These are phyloP conservation scores for Poterioochromonas sp. DNA, from an alignment of 352 stramenopile genomes.

Conservation along the genomic window DNA sequence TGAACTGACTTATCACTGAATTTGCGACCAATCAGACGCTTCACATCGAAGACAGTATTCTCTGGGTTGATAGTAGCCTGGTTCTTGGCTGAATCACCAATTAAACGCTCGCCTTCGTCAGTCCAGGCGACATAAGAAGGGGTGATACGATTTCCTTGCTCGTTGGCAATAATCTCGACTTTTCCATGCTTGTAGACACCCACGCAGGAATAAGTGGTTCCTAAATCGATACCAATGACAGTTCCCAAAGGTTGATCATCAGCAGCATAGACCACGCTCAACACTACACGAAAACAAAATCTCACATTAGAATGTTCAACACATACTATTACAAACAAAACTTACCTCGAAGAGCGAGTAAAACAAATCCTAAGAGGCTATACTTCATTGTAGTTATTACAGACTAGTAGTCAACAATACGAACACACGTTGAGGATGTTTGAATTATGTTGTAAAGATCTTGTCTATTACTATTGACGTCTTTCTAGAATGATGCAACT, in stretches of 20 bases:
- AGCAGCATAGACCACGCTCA: neutral
- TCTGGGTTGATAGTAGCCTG: constrained; percentile 96
- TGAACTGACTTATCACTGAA: constrained; percentile 95
- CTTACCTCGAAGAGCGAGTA: too few relatives aligned
- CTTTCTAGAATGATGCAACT: too few relatives aligned
- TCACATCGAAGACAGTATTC: constrained; percentile 99
- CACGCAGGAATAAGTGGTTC: constrained; percentile 60
- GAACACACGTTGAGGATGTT: too few relatives aligned
- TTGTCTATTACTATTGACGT: too few relatives aligned
- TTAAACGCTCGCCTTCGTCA: constrained; percentile 86
- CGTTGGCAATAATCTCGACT: constrained; percentile 92
- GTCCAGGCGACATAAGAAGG: constrained; percentile 95
- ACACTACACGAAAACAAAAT: neutral
- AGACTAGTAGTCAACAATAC: too few relatives aligned
- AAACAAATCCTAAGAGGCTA: too few relatives aligned
- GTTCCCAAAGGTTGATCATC: constrained; percentile 42
- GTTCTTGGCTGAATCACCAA: constrained; percentile 98
- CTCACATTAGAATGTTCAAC: too few relatives aligned
- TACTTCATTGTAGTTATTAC: too few relatives aligned
- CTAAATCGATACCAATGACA: constrained; percentile 62
- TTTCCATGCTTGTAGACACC: constrained; percentile 67
- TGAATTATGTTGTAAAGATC: too few relatives aligned
- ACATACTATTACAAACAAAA: too few relatives aligned
- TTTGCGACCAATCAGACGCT: constrained; percentile 95
- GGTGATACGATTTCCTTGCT: constrained; percentile 96